Conservation (phyloP, 441 rosid species). For the Pelargonium cotyledonis region DNA sequence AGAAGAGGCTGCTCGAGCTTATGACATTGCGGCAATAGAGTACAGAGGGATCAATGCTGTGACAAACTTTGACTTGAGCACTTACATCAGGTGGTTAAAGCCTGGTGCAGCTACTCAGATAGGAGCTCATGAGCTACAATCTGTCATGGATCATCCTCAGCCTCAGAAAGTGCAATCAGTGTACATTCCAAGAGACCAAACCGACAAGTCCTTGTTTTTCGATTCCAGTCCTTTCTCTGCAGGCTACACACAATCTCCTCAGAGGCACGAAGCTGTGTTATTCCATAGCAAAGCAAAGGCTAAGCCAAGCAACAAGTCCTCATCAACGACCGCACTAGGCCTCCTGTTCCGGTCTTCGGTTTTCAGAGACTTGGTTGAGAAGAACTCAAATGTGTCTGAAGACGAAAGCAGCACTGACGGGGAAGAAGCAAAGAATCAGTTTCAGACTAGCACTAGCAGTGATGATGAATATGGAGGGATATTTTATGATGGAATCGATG, state of each 20-base stretch:
- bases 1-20: slow-evolving; percentile 50
- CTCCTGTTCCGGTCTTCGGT: slow-evolving; percentile 52
- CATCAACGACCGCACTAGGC: slow-evolving; percentile 45
- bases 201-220: slow-evolving; percentile 23
- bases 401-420: slow-evolving; percentile 31
- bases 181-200: slow-evolving; percentile 29
- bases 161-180: slow-evolving; percentile 8
- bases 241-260: slow-evolving; percentile 9
- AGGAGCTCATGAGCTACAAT: slow-evolving; percentile 21
- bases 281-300: slow-evolving; percentile 19
- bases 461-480: slow-evolving; percentile 35
- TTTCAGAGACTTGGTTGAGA: slow-evolving; percentile 44
- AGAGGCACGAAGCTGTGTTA: slow-evolving; percentile 21
- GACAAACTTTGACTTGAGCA: slow-evolving; percentile 54
- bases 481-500: slow-evolving; percentile 29
- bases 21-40: slow-evolving; percentile 45
- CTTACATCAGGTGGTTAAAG: slow-evolving; percentile 50
- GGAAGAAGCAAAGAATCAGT: slow-evolving; percentile 29
- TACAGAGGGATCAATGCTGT: slow-evolving; percentile 53
- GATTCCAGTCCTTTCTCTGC: slow-evolving; percentile 21
- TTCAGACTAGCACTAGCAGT: not conserved
- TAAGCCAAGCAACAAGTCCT: slow-evolving; percentile 28
- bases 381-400: slow-evolving; percentile 34
- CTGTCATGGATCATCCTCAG: slow-evolving; percentile 20
- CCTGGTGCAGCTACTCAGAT: slow-evolving; percentile 30